Evolutionary conservation across 176 grass and related monocot genomes (phyloP).

Genomic region (Triticum timopheevii): DNA sequence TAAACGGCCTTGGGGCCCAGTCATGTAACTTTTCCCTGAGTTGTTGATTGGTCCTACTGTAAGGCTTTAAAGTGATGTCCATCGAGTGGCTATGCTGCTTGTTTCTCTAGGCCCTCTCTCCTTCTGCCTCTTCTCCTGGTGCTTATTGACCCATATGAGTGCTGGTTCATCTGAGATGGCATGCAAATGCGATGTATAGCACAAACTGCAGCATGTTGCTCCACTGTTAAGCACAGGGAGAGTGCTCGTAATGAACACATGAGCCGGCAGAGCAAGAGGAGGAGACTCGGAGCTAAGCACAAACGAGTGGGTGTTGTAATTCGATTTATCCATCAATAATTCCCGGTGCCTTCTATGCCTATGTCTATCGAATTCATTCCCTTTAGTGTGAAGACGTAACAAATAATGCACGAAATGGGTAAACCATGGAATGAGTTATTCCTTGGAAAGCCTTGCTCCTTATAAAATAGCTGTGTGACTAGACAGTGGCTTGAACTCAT

Average conservation of each 20-base stretch:
- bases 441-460: background rate
- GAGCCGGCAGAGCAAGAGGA: background rate
- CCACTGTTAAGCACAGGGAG: background rate
- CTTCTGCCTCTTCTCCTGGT: no score
- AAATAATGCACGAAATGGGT: background rate
- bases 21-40: no score
- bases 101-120: no score
- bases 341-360: background rate
- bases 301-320: background rate
- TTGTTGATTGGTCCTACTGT: no score
- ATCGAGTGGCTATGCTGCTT: no score
- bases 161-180: background rate
- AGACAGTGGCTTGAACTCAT: background rate
- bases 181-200: background rate
- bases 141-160: background rate
- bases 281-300: background rate
- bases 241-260: background rate
- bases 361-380: background rate
- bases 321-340: background rate
- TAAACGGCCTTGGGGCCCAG: no score
- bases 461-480: background rate
- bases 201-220: background rate
- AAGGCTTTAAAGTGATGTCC: no score
- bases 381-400: background rate
- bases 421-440: no score